Conservation (phyloP, 176 grass and related monocot species). For the Bothriochloa decipiens region DNA sequence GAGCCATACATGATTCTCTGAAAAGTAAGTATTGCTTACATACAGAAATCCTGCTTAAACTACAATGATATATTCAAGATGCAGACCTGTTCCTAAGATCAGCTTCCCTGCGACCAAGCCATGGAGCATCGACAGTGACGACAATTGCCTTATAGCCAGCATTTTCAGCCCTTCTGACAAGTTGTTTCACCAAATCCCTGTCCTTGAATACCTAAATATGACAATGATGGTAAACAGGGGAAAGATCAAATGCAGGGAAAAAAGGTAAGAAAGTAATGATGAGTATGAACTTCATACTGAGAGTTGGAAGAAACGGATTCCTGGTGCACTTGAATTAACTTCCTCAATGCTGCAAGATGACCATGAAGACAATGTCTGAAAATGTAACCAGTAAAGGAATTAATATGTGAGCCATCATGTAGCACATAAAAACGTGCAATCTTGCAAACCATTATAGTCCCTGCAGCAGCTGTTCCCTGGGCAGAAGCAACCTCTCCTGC, state of each 20-base stretch:
- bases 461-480: slow-evolving; percentile 71
- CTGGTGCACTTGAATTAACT: slow-evolving; percentile 73
- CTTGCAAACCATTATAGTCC: slow-evolving; percentile 78
- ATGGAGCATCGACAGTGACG: slow-evolving; percentile 80
- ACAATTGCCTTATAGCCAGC: slow-evolving; percentile 85
- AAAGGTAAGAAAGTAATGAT: neutral
- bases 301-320: slow-evolving; percentile 92
- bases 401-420: neutral
- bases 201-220: slow-evolving; percentile 80
- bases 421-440: neutral
- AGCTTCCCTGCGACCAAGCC: slow-evolving; percentile 83
- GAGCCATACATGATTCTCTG: neutral
- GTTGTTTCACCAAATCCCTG: slow-evolving; percentile 65
- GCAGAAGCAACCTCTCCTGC: slow-evolving; percentile 92
- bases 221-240: neutral
- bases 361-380: slow-evolving; percentile 88
- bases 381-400: slow-evolving; percentile 11
- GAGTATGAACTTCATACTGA: slow-evolving; percentile 48
- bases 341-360: slow-evolving; percentile 81
- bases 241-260: neutral
- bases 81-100: slow-evolving; percentile 84
- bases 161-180: slow-evolving; percentile 74
- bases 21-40: neutral
- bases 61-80: slow-evolving; percentile 7
- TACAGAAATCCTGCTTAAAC: neutral